Base-by-base conservation (phyloP, 495 filamentous ascomycete genomes). In the Lasiosphaeriaceae sp. region DNA sequence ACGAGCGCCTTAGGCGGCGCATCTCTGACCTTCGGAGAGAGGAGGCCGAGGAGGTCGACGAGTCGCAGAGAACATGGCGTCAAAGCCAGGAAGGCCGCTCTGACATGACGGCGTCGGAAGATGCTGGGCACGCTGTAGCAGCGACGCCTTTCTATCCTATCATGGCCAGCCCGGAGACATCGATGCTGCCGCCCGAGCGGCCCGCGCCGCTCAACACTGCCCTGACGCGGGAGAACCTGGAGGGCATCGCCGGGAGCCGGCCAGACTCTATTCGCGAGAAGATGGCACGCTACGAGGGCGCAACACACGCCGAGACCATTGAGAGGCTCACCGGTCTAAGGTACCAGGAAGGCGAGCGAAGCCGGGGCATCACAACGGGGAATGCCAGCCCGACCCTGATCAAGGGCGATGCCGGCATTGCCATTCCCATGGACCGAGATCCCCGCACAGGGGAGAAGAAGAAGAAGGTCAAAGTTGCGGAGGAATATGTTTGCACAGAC, bases 401-500 rank as follows among this genome's bases (percentile, higher is more conserved):
- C 55, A 85, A 90, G 56, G 93, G 89, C 35, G 90, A 96, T 64
- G 89, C 83, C 26, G 92, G 92, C 41, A 90, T 94, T 56, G 88
- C 87, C 17, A 95, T 93, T 26, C 83, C 89, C 0, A 66, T 85
- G 47, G 92, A 96, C 47, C 84, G 89, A 59, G 87, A 84, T 61
- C 81, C 71, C 9, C 78, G 76, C 43, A 84, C 83, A 23, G 83
- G 79, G 0, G 92, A 96, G 54, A 89, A 96, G 66, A 86, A 85
- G 72, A 94, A 96, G 74, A 92, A 96, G 66, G 72, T 90, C 35
- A 97, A 96, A 74, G 76, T 91, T 50, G 84, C 88, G 6, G 92
- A 95, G 61, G 94, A 97, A 75, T 96, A 97, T 70, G 89, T 96
- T 31, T 98, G 94, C 70, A 90, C 89, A 12, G 94, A 97, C 71